Evolutionary conservation across 1,139 yeast species (phyloP), one percentile per base, ranked within the genome.

Genomic region (Yamadazyma triangularis): DNA sequence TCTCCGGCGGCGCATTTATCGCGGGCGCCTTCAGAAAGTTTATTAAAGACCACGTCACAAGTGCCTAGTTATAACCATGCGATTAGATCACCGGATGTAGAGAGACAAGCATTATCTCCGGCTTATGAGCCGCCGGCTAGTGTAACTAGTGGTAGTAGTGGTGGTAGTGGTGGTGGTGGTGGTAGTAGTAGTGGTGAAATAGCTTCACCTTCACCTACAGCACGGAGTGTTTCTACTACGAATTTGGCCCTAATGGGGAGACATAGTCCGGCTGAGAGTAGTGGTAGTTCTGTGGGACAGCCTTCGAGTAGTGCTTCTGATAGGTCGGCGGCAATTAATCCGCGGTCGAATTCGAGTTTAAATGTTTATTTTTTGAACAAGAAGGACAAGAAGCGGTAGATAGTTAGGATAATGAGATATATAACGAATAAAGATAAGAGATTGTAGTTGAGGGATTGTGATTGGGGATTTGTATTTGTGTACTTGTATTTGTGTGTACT

Each of bases 11-110:
- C 56, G 10, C 79, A 81, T 47, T 52, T 79, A 30, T 79, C 88
- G 1, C 61, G 89, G 33, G 76, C 65, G 1, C 70, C 69, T 27
- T 79, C 88, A 0, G 70, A 59, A 23, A 31, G 40, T 20, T 32
- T 33, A 1, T 22, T 42, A 6, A 38, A 35, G 16, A 29, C 48
- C 4, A 29, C 32, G 4, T 77, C 81, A 11, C 61, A 76, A 35
- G 95, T 88, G 3, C 97, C 97, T 0, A 77, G 95, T 0, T 89
- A 89, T 54, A 71, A 72, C 8, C 80, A 86, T 27, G 96, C 97
- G 0, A 60, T 80, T 51, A 69, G 67, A 42, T 55, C 73, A 2
- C 73, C 64, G 21, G 55, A 58, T 4, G 54, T 60, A 7, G 73
- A 61, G 4, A 74, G 64, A 25, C 74, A 70, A 25, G 71, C 70